Percentiles rank a stretch among this genome's conserved stretches.
Evolutionary conservation across 2,329 filamentous ascomycete genomes (phyloP).

Genomic region (Cryphonectria radicalis): DNA sequence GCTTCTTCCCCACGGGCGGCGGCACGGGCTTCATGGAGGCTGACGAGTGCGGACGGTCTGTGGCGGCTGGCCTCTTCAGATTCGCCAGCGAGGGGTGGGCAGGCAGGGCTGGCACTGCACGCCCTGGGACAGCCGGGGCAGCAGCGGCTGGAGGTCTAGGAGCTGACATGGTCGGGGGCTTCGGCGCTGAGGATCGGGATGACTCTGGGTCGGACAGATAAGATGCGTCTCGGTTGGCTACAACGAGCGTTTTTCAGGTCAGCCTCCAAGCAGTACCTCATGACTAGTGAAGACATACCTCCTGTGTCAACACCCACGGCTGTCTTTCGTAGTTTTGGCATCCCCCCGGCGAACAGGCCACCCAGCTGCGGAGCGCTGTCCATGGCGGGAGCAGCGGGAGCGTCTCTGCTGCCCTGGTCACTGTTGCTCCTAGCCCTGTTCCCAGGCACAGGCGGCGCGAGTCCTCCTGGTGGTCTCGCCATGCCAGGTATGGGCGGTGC

Average conservation of each 20-base stretch:
- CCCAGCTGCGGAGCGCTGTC: slow-evolving; percentile 78
- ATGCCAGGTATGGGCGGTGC: slow-evolving; percentile 81
- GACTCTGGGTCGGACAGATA: slow-evolving; percentile 83
- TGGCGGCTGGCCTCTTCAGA: slow-evolving; percentile 60
- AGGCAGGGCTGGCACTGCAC: slow-evolving; percentile 54
- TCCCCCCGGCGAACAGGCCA: slow-evolving; percentile 89
- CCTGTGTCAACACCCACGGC: slow-evolving; percentile 81
- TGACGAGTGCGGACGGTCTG: slow-evolving; percentile 62
- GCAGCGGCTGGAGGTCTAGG: slow-evolving; percentile 64
- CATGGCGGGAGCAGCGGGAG: slow-evolving; percentile 43
- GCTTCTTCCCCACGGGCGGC: slow-evolving; percentile 78
- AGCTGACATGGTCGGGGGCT: slow-evolving; percentile 56
- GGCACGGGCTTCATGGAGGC: slow-evolving; percentile 71
- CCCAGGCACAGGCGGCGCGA: slow-evolving; percentile 73
- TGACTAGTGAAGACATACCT: slow-evolving; percentile 44
- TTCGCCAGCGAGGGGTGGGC: slow-evolving; percentile 61
- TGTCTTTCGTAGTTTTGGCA: slow-evolving; percentile 90
- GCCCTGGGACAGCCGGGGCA: slow-evolving; percentile 62
- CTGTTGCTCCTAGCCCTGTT: slow-evolving; percentile 84
- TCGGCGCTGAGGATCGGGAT: slow-evolving; percentile 52
- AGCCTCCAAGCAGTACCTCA: slow-evolving; percentile 24
- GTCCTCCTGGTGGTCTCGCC: slow-evolving; percentile 60
- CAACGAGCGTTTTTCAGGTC: slow-evolving; percentile 23
- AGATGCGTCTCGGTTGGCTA: slow-evolving; percentile 69
- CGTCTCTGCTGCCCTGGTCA: slow-evolving; percentile 63